Base-by-base conservation (phyloP, 2,329 filamentous ascomycete genomes). In the Moelleriella libera region DNA sequence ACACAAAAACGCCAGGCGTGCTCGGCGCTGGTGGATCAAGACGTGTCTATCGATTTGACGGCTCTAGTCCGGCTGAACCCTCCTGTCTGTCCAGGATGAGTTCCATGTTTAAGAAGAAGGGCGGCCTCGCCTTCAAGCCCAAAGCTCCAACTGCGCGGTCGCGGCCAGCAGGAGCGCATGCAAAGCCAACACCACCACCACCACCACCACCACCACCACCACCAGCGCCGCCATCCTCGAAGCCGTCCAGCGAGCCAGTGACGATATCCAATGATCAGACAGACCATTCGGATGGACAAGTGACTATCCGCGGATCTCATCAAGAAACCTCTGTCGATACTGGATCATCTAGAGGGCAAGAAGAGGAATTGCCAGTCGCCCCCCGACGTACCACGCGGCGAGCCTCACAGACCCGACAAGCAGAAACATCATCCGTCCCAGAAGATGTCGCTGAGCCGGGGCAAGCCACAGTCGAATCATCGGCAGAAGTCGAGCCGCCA, bases 61-160 rank as follows among this genome's bases (percentile, higher is more conserved):
- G 34, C 34, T 37, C 34, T 9, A 37, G 34, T 12, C 34, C 34
- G 34, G 34, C 12, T 37, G 34, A 37, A 8, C 8, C 10, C 14
- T 7, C 40, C 40, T 7, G 7, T 12, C n/a, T n/a, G 7, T 41
- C 49, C 66, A 71, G 66, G 55, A 82, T 84, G 70, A 79, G 75
- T 66, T 75, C 72, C 50, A 82, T 83, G 67, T 73, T 82, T 63
- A 85, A 85, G 67, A 84, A 85, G 65, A 69, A 72, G 55, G 72
- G 69, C 58, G 71, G 72, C 55, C 67, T 72, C 49, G 71, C 71
- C 66, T 86, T 88, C 67, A 84, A 84, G 61, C 83, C 83, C 43
- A 87, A 84, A 67, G 76, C 76, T 53, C 77, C 76, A 32, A 61
- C 66, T 34, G 69, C 71, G 53, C 76, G 80, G 58, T 43, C 49